A percentile compares a stretch with the other conserved stretches of the same genome.
Conservation (phyloP, 169 alveolate species). For the Plasmodium knowlesi region DNA sequence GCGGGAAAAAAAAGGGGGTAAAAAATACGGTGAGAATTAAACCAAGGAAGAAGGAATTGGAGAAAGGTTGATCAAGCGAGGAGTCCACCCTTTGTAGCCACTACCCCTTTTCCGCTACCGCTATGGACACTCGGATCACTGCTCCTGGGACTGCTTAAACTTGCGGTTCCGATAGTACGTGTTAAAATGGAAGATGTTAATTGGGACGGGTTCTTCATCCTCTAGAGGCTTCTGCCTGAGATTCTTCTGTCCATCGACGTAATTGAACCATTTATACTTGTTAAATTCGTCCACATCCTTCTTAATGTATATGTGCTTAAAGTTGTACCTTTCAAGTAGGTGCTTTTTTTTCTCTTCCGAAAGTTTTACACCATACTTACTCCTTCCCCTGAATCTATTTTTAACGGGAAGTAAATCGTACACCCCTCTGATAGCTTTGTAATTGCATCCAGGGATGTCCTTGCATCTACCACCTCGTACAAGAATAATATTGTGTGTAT, state of each 20-base stretch:
- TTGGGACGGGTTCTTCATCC: constrained; percentile 78
- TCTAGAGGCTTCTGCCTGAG: constrained; percentile 75
- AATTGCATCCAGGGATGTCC: constrained; percentile 90
- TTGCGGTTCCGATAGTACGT: constrained; percentile 79
- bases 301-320: constrained; percentile 78
- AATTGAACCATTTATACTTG: constrained; percentile 71
- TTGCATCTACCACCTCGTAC: constrained; percentile 90
- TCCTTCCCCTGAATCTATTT: constrained; percentile 83
- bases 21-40: not conserved
- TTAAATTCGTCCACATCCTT: constrained; percentile 82
- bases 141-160: constrained; percentile 4
- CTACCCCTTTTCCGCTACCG: no score
- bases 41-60: not conserved
- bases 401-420: constrained; percentile 89
- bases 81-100: no score
- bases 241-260: constrained; percentile 78
- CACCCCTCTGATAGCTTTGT: constrained; percentile 88
- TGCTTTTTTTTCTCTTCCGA: constrained; percentile 77
- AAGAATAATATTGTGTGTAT: constrained; percentile 87
- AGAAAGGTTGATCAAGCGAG: no score
- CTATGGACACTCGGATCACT: not conserved
- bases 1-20: no score
- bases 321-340: constrained; percentile 60
- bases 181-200: constrained; percentile 82
- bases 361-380: constrained; percentile 83